These are phyloP conservation scores for Takakia lepidozioides DNA, from an alignment of 225 moss, liverwort and hornwort genomes.

Conservation along the genomic window DNA sequence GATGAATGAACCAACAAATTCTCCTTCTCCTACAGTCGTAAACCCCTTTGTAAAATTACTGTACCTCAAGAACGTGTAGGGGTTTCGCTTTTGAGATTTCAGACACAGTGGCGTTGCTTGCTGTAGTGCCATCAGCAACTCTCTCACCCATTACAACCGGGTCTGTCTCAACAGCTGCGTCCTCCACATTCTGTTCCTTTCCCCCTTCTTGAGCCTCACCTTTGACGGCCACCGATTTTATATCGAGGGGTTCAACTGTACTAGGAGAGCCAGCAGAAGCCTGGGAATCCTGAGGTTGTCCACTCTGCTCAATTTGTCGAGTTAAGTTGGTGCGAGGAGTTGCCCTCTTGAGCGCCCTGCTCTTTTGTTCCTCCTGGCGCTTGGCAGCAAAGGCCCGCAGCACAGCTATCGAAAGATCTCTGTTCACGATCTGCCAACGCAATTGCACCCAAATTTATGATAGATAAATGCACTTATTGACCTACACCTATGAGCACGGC, in stretches of 20 bases:
- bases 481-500: not conserved
- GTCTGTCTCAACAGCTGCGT: conserved; percentile 20
- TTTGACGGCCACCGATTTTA: conserved; percentile 6
- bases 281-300: conserved; percentile 6
- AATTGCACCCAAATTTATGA: not conserved
- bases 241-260: conserved; percentile 10
- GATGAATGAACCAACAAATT: too few species aligned
- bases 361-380: conserved; percentile 65
- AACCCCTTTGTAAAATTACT: too few species aligned
- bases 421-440: conserved; percentile 71
- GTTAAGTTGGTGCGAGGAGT: conserved; percentile 11
- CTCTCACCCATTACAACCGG: too few species aligned
- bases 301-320: conserved; percentile 22
- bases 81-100: conserved; percentile 43
- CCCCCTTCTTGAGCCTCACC: conserved; percentile 7
- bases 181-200: conserved; percentile 11
- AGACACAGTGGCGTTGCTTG: conserved; percentile 2
- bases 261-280: conserved; percentile 4
- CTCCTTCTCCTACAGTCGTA: too few species aligned
- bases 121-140: too few species aligned
- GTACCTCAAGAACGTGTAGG: conserved; percentile 44
- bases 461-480: not conserved
- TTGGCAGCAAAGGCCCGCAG: conserved; percentile 66
- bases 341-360: too few species aligned
- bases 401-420: conserved; percentile 91